Percentiles rank a stretch among this genome's conserved stretches.
phyloP scores from a whole-genome alignment of 148 eudicot species.

The Rhododendron ferrugineum region DNA sequence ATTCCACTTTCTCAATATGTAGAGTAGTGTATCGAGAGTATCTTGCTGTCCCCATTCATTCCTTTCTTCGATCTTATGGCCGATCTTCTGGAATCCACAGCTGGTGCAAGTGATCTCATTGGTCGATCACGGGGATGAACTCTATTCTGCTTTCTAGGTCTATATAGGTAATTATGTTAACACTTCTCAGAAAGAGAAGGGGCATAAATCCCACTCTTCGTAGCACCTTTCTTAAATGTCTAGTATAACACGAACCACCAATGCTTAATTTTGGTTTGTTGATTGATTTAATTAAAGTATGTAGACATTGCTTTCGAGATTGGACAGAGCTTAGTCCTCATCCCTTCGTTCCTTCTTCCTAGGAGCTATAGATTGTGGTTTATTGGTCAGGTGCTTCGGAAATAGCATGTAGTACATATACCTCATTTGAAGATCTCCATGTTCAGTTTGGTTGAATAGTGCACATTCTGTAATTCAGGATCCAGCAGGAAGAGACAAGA shows the following conservation, averaged over 20 bases:
- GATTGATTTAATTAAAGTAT: not conserved
- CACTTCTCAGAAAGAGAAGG: not conserved
- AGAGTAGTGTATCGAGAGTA: not conserved
- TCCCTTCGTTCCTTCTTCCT: too few relatives aligned
- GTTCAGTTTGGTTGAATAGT: not conserved
- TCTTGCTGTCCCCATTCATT: not conserved
- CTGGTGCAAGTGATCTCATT: not conserved
- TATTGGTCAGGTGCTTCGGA: not conserved
- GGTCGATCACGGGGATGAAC: not conserved
- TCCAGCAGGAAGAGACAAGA: constrained; percentile 14
- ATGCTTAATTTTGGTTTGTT: not conserved
- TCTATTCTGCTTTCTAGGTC: not conserved
- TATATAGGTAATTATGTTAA: not conserved
- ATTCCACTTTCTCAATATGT: not conserved
- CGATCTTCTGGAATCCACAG: not conserved
- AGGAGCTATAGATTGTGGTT: not conserved
- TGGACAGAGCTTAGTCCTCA: too few relatives aligned
- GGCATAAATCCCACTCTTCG: not conserved
- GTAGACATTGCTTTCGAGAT: not conserved
- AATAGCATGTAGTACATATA: not conserved
- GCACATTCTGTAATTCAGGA: constrained; percentile 21
- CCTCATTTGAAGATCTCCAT: not conserved
- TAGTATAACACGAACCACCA: not conserved
- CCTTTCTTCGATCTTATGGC: not conserved
- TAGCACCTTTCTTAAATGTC: not conserved